Percentiles rank a stretch among this genome's conserved stretches.
These are phyloP conservation scores for Neofusicoccum kwambonambiense DNA, from an alignment of 2,329 filamentous ascomycete species.

Conservation along the genomic window DNA sequence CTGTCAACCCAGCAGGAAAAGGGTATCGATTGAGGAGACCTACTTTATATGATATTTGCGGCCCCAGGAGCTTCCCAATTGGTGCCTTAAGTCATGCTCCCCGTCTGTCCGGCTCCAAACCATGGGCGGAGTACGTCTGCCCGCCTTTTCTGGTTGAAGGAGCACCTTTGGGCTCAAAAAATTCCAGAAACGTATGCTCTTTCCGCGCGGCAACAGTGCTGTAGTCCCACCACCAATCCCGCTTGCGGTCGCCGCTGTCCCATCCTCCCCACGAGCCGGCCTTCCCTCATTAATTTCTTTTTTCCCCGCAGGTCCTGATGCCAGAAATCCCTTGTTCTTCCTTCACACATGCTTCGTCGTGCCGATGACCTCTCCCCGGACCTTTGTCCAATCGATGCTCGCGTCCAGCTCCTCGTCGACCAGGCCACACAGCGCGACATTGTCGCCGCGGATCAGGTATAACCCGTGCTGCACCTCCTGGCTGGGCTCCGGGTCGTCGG, in stretches of 20 bases:
- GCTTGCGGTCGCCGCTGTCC: too few relatives aligned
- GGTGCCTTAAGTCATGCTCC: neutral
- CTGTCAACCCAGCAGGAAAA: neutral
- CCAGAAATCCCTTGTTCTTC: neutral
- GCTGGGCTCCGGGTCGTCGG: conserved; percentile 79
- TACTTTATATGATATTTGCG: neutral
- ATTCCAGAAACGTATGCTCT: too few relatives aligned
- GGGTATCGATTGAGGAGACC: conserved; percentile 9
- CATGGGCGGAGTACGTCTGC: too few relatives aligned
- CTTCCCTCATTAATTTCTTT: neutral
- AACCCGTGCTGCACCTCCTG: conserved; percentile 79
- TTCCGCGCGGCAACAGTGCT: too few relatives aligned
- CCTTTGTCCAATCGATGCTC: conserved; percentile 90
- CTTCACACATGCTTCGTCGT: conserved; percentile 70
- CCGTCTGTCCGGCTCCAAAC: neutral
- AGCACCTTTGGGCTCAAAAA: too few relatives aligned
- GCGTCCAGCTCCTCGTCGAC: conserved; percentile 87
- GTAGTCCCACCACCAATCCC: too few relatives aligned
- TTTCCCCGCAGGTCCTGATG: neutral
- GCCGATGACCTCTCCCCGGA: conserved; percentile 79
- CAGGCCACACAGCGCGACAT: conserved; percentile 84
- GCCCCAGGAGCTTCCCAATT: neutral
- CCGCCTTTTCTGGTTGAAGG: too few relatives aligned
- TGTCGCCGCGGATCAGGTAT: conserved; percentile 91
- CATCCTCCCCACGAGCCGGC: conserved; percentile 1